Evolutionary conservation across 805 yeast genomes (phyloP), one percentile per base, ranked within the genome.

Genomic region (Metschnikowia aberdeeniae): DNA sequence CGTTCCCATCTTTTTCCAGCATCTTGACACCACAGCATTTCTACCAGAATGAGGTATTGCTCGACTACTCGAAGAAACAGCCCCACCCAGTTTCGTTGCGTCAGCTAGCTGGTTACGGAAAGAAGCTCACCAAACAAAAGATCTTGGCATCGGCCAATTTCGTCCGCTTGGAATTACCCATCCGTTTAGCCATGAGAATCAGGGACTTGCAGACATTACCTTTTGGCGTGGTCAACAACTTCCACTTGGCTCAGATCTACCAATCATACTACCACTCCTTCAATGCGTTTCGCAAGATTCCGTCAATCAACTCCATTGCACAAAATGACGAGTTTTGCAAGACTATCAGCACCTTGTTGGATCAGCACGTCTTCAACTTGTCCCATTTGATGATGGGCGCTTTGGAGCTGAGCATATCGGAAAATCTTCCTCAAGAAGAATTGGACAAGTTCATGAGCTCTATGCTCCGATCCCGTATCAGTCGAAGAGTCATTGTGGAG

Each of bases 311-410:
- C 26, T 79, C 85, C 0, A 63, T 89, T 31, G 81, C 84, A 32
- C 96, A 89, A 43, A 92, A 92, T 60, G 82, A 78, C 34, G 66
- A 65, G 52, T 90, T 92, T 62, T 84, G 95, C 59, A 69, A 70
- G 22, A 75, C 80, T 43, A 67, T 90, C 45, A 73, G 78, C 24
- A 70, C 75, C 28, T 76, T 89, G 50, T 68, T 92, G 53, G 89
- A 84, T 62, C 86, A 82, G 56, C 96, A 92, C 65, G 75, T 89
- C 40, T 69, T 84, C 44, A 86, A 89, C 51, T 72, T 92, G 48
- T 93, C 97, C 1, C 92, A 90, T 61, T 70, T 90, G 48, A 85
- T 92, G 73, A 86, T 89, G 89, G 98, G 98, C 1, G 89, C 95
- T 1, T 68, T 89, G 38, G 97, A 92, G 57, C 83, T 83, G 50